Conservation (phyloP, 441 rosid genomes). For the Arabidopsis hybrid region DNA sequence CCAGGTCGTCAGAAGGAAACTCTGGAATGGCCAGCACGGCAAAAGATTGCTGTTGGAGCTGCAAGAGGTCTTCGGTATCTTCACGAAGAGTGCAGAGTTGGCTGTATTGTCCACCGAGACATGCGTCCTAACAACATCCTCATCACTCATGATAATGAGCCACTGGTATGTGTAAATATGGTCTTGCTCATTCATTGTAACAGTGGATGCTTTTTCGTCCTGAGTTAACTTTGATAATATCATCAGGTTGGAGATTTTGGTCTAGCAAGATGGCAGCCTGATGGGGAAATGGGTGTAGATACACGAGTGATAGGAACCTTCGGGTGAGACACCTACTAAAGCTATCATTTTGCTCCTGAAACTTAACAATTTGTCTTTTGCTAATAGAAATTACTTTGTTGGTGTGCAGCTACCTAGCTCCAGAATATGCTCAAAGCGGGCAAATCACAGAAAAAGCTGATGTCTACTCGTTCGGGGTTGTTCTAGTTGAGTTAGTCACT, state of each 20-base stretch:
- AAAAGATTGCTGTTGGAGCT: constrained; percentile 97
- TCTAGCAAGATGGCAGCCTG: constrained; percentile 99
- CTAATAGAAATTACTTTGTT: constrained; percentile 28
- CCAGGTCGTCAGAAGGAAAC: constrained; percentile 71
- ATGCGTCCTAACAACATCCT: constrained; percentile 99
- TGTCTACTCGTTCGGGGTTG: constrained; percentile 97
- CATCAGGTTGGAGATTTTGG: constrained; percentile 98
- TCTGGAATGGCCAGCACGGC: constrained; percentile 90
- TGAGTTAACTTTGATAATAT: background rate
- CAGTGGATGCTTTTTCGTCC: constrained; percentile 11
- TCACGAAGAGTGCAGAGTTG: constrained; percentile 99
- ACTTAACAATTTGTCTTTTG: constrained; percentile 3
- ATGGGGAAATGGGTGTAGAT: constrained; percentile 92
- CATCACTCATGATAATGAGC: constrained; percentile 96
- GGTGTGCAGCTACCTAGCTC: constrained; percentile 88
- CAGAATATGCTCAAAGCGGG: constrained; percentile 97
- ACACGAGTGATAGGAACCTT: constrained; percentile 99
- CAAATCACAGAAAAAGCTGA: constrained; percentile 98
- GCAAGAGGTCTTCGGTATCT: constrained; percentile 99
- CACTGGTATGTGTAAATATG: constrained; percentile 66
- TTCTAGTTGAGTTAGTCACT: constrained; percentile 90
- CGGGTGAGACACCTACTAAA: constrained; percentile 62
- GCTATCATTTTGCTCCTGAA: constrained; percentile 12
- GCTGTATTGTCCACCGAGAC: constrained; percentile 99
- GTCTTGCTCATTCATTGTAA: background rate